Base-by-base conservation (phyloP, 805 yeast species). In the Kodamaea hsintzibuensis region DNA sequence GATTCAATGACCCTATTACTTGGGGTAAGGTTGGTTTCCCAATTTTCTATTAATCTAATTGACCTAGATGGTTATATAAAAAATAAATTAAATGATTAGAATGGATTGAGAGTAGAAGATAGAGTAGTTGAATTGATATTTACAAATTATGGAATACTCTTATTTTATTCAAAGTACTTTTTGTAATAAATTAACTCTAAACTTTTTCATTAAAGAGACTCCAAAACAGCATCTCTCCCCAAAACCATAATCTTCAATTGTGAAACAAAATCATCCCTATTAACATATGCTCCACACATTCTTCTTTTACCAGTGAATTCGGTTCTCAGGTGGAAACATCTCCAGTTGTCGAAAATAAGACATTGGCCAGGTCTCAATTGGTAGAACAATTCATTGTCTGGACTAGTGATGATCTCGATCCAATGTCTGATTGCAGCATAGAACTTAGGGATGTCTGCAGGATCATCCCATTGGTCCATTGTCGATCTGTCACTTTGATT, bases 1-100 rank as follows among this genome's bases (percentile, higher is more conserved):
- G 97, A 74, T 91, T 91, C 77, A 91, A 91, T 72, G 89, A 91
- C 69, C 96, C 97, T 56, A 73, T 76, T 70, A 73, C 64, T 52
- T 77, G 81, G 78, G 74, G 66, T 58, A 61, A 65, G 39, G 17
- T 18, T 39, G 65, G 54, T 10, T 47, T 70, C 56, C 75, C 77
- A 56, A 70, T 71, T 57, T 74, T 74, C 57, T 58, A 47, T 38
- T 64, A 60, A 33, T 19, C 33, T 12, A 38, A 16, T 19, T 12
- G n/a, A n/a, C n/a, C n/a, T n/a, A n/a, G n/a, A n/a, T n/a, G 18
- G 13, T 14, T 18, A 40, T 40, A 13, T 40, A 17, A 14, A 40
- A n/a, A 40, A 6, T 6, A 40, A 40, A 40, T 14, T 6, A 40
- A 40, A 40, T 12, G 39, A 7, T 37, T 13, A 13, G 39, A 37